Base-by-base conservation (phyloP, 2,329 filamentous ascomycete species). In the Tolypocladium nubicola region DNA sequence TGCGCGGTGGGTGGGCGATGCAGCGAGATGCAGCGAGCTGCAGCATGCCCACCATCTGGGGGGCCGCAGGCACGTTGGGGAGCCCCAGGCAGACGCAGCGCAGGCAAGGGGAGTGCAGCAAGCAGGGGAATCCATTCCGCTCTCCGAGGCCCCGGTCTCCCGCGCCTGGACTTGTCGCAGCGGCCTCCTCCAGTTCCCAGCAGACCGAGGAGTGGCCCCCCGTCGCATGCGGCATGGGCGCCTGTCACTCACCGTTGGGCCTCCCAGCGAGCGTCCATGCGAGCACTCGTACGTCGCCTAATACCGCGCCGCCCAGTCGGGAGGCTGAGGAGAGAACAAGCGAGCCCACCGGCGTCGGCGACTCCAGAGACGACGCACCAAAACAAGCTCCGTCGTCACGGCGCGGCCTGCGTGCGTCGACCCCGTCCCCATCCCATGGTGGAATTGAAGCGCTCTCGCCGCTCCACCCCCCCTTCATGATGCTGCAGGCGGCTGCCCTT, bases 21-120 rank as follows among this genome's bases (percentile, higher is more conserved):
- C 55, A 50, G 53, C 39, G 43, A 49, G 55, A 55, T 37, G 60
- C 58, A 62, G 57, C 63, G 60, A 60, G 56, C 59, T 63, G 65
- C 63, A 66, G 64, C 58, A 56, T 57, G 43, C 43, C 47, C 26
- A 45, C 21, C 41, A 45, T 9, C 21, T 7, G 21, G 21, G n/a
- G 26, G 26, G 26, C 26, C 26, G 26, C 26, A 30, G 26, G 26
- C 39, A 41, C 39, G 8, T 21, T 35, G 47, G 47, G 26, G 26
- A 37, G 26, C 45, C 26, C 26, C 45, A 3, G 19, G 45, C 45
- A 8, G 13, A 37, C 35, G 35, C 43, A 26, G 21, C 43, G 2
- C 23, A 26, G 26, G 23, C 30, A 50, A 45, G 16, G 23, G 10
- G 43, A 52, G 49, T 6, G 39, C 26, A 37, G 39, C 16, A 39